Conservation (phyloP, 345 rosid species). For the Populus euphratica region DNA sequence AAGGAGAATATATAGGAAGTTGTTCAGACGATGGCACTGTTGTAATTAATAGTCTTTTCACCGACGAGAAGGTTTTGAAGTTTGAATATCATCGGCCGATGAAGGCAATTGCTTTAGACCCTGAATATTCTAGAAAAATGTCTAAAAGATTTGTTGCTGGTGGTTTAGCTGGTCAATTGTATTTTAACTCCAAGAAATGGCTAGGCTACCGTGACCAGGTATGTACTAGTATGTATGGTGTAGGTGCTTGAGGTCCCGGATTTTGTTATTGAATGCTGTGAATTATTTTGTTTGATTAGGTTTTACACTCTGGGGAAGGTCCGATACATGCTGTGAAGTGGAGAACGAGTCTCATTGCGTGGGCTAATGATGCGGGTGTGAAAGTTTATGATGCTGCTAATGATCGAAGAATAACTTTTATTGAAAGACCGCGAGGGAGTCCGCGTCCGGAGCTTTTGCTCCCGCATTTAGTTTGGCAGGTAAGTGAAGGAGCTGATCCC, state of each 20-base stretch:
- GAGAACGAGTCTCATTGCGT: constrained; percentile 90
- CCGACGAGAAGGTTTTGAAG: constrained; percentile 75
- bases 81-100: constrained; percentile 95
- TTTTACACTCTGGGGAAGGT: constrained; percentile 98
- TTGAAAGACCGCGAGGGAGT: constrained; percentile 88
- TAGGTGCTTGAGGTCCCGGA: not conserved
- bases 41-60: constrained; percentile 85
- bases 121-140: constrained; percentile 66
- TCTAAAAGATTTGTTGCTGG: constrained; percentile 90
- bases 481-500: constrained; percentile 24
- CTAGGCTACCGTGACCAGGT: constrained; percentile 90
- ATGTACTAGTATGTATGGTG: constrained; percentile 16
- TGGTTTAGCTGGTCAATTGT: constrained; percentile 93
- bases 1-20: constrained; percentile 94
- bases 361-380: constrained; percentile 98
- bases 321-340: constrained; percentile 92
- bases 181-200: constrained; percentile 87
- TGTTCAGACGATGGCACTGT: constrained; percentile 99
- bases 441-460: constrained; percentile 87
- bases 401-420: constrained; percentile 88
- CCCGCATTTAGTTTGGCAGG: constrained; percentile 99
- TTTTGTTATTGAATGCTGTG: not conserved
- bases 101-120: constrained; percentile 93
- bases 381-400: constrained; percentile 92
- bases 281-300: constrained; percentile 37